These are phyloP conservation scores for Aspergillus sp. DNA, from an alignment of 2,329 filamentous ascomycete species.

Conservation along the genomic window DNA sequence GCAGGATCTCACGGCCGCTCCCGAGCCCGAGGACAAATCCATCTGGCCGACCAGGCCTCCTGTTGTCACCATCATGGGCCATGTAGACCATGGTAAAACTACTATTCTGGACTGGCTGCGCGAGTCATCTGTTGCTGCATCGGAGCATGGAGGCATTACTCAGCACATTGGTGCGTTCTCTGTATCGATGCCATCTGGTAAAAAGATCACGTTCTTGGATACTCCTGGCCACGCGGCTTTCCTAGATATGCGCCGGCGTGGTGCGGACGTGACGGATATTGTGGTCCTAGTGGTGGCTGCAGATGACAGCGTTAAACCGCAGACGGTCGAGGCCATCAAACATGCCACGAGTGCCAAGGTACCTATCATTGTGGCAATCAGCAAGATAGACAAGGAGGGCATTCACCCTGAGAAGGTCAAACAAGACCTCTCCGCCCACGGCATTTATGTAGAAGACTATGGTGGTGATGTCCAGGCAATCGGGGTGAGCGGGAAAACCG, in stretches of 20 bases:
- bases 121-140: conserved; percentile 85
- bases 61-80: conserved; percentile 98
- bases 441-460: conserved; percentile 89
- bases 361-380: conserved; percentile 96
- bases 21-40: conserved; percentile 67
- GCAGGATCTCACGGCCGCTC: conserved; percentile 71
- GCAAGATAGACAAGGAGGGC: conserved; percentile 90
- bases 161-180: conserved; percentile 98
- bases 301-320: conserved; percentile 95
- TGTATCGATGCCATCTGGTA: conserved; percentile 80
- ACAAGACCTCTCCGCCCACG: conserved; percentile 76
- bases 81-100: conserved; percentile 98
- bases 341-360: conserved; percentile 85
- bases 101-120: conserved; percentile 91
- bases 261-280: conserved; percentile 94
- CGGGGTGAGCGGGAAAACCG: conserved; percentile 88
- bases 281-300: conserved; percentile 94
- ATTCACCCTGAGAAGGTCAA: conserved; percentile 82
- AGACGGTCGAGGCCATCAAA: conserved; percentile 93
- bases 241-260: conserved; percentile 90
- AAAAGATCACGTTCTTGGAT: conserved; percentile 92
- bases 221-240: conserved; percentile 97
- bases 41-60: conserved; percentile 74
- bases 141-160: conserved; percentile 94
- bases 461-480: conserved; percentile 94